Conservation (phyloP, 805 yeast genomes). For the Pichia scutulata region DNA sequence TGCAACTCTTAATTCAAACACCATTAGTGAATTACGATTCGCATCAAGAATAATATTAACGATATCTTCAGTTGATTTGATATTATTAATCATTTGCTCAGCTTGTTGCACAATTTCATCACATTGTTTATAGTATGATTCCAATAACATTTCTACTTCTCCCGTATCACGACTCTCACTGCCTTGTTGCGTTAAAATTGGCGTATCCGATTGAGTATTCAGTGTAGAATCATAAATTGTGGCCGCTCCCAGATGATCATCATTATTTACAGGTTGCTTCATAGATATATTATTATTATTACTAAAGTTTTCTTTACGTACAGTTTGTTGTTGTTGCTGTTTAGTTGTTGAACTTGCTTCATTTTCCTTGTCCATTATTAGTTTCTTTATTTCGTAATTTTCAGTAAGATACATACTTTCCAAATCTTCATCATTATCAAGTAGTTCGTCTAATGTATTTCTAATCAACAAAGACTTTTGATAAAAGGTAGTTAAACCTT, state of each 20-base stretch:
- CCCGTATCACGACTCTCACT: slow-evolving; percentile 30
- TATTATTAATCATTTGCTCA: slow-evolving; percentile 73
- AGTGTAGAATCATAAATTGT: background rate
- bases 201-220: background rate
- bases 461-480: slow-evolving; percentile 72
- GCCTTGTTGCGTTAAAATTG: background rate
- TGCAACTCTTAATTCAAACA: slow-evolving; percentile 74
- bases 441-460: slow-evolving; percentile 71
- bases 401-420: slow-evolving; percentile 69
- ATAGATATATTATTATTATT: background rate
- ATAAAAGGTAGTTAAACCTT: slow-evolving; percentile 60
- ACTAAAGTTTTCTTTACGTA: background rate
- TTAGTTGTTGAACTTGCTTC: background rate
- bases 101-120: slow-evolving; percentile 92
- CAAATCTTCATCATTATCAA: slow-evolving; percentile 83
- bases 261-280: background rate
- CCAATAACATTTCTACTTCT: slow-evolving; percentile 81
- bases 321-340: background rate
- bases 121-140: slow-evolving; percentile 83
- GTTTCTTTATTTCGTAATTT: slow-evolving; percentile 17
- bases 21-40: slow-evolving; percentile 82
- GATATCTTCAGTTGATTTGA: slow-evolving; percentile 86
- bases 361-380: background rate
- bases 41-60: slow-evolving; percentile 88
- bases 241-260: background rate